Percentiles rank a stretch among this genome's conserved stretches.
Evolutionary conservation across 1,139 yeast genomes (phyloP).

Genomic region (Groenewaldozyma sp.): DNA sequence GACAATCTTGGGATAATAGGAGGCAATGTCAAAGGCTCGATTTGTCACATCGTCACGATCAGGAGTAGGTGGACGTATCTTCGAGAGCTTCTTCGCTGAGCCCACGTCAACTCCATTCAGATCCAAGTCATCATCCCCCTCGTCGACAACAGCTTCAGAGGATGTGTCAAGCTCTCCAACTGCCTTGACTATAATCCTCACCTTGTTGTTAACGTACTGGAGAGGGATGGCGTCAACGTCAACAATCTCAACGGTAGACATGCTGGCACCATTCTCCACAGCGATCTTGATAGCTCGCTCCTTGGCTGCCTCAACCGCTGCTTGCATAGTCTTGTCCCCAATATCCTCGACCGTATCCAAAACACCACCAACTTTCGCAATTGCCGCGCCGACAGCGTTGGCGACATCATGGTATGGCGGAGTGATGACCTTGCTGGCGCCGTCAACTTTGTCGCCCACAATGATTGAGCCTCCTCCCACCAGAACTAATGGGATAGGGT

Average conservation of each 20-base stretch:
- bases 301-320: slow-evolving; percentile 6
- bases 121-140: background rate
- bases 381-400: slow-evolving; percentile 39
- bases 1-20: slow-evolving; percentile 31
- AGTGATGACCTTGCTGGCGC: slow-evolving; percentile 32
- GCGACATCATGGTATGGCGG: slow-evolving; percentile 35
- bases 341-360: slow-evolving; percentile 19
- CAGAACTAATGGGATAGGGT: slow-evolving; percentile 32
- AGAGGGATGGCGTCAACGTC: slow-evolving; percentile 12
- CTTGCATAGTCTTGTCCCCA: slow-evolving; percentile 4
- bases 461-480: slow-evolving; percentile 40
- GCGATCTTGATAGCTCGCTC: slow-evolving; percentile 13
- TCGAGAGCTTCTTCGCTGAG: background rate
- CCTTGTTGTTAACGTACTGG: slow-evolving; percentile 10
- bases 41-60: background rate
- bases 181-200: slow-evolving; percentile 11
- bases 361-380: slow-evolving; percentile 31
- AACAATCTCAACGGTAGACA: slow-evolving; percentile 8
- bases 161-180: slow-evolving; percentile 9
- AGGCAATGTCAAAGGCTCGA: slow-evolving; percentile 7
- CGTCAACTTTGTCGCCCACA: slow-evolving; percentile 29
- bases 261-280: slow-evolving; percentile 10
- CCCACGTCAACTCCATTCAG: background rate
- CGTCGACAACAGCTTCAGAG: background rate
- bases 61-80: background rate